Evolutionary conservation across 2,329 filamentous ascomycete species (phyloP).

Genomic region (Juglanconis oblonga): DNA sequence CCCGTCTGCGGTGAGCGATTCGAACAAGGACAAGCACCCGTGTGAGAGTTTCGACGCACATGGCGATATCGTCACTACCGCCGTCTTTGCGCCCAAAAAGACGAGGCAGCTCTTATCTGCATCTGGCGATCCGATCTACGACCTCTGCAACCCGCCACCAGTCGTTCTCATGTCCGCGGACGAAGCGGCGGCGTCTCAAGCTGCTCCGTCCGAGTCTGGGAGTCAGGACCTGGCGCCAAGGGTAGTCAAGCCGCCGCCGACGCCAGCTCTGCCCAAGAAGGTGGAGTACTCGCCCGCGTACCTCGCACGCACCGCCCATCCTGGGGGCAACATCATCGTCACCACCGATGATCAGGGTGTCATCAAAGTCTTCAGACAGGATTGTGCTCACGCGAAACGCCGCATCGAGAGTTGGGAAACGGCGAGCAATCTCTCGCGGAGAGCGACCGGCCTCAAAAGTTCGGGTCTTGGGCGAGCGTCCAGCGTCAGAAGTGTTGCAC

Average conservation of each 20-base stretch:
- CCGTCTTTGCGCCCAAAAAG: constrained; percentile 76
- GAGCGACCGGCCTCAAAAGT: constrained; percentile 52
- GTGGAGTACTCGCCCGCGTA: constrained; percentile 75
- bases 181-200: constrained; percentile 46
- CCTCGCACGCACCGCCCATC: constrained; percentile 70
- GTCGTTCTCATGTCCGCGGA: constrained; percentile 75
- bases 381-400: constrained; percentile 82
- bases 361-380: constrained; percentile 94
- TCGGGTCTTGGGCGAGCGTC: constrained; percentile 56
- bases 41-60: constrained; percentile 91
- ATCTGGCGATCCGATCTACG: constrained; percentile 91
- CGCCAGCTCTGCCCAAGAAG: constrained; percentile 32
- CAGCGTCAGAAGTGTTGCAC: constrained; percentile 49
- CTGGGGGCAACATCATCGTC: constrained; percentile 84
- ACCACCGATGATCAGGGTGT: constrained; percentile 84
- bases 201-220: constrained; percentile 21
- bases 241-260: constrained; percentile 17
- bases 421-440: constrained; percentile 71
- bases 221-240: constrained; percentile 6
- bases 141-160: constrained; percentile 91
- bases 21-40: constrained; percentile 71
- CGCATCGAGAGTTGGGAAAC: constrained; percentile 75
- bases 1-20: constrained; percentile 1
- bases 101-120: constrained; percentile 74
- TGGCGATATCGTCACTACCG: constrained; percentile 82